These are phyloP conservation scores for Theileria annulata DNA, from an alignment of 169 alveolate species.

Conservation along the genomic window DNA sequence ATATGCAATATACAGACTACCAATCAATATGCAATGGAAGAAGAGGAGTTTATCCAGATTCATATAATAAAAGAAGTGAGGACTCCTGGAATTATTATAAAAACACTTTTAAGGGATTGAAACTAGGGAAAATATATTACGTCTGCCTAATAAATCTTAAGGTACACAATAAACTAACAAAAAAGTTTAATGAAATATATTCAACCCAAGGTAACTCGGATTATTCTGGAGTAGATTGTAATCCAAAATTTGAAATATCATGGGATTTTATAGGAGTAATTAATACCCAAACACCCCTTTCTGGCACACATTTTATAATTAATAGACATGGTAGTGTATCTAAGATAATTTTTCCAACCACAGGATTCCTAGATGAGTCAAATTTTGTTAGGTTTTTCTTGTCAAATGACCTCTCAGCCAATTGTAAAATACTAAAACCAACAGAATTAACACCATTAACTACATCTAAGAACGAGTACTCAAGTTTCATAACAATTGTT, in stretches of 20 bases:
- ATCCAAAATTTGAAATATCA: background rate
- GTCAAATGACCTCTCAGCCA: constrained; percentile 26
- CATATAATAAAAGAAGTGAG: background rate
- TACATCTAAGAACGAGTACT: background rate
- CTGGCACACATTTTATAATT: constrained; percentile 8
- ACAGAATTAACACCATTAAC: background rate
- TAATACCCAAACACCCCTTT: constrained; percentile 15
- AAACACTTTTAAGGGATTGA: constrained; percentile 8
- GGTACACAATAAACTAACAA: background rate
- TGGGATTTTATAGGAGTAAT: constrained; percentile 33
- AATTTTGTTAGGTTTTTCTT: constrained; percentile 19
- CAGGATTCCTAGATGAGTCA: background rate
- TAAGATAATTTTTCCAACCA: constrained; percentile 7
- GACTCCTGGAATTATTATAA: background rate
- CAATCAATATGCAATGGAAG: constrained; percentile 27
- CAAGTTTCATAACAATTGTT: background rate
- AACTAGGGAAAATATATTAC: constrained; percentile 24
- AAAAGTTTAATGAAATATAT: background rate
- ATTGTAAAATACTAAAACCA: constrained; percentile 20
- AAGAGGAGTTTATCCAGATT: background rate
- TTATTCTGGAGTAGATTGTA: background rate
- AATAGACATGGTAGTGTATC: background rate
- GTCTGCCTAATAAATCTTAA: constrained; percentile 17
- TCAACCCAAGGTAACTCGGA: background rate
- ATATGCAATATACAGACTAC: constrained; percentile 18